A percentile compares a stretch with the other conserved stretches of the same genome.
These are phyloP conservation scores for Xylaria palmicola DNA, from an alignment of 495 filamentous ascomycete genomes.

Conservation along the genomic window DNA sequence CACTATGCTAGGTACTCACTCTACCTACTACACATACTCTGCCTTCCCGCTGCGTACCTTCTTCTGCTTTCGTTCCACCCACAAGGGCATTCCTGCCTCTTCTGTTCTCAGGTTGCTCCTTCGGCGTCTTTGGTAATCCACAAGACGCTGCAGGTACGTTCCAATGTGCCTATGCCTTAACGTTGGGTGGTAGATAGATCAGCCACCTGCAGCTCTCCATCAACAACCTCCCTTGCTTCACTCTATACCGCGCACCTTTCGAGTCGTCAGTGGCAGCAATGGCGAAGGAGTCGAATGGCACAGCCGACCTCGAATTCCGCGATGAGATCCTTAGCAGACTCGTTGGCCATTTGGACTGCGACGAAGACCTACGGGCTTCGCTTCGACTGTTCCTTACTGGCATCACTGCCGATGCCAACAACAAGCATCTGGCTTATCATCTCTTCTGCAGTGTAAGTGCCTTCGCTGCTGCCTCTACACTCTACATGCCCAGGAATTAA, in stretches of 20 bases:
- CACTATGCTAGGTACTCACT: too few species aligned
- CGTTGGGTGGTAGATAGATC: too few species aligned
- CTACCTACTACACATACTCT: too few species aligned
- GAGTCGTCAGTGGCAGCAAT: neutral
- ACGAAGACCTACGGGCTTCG: neutral
- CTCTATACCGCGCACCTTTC: neutral
- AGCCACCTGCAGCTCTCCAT: neutral
- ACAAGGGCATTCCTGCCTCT: too few species aligned
- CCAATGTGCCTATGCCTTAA: too few species aligned
- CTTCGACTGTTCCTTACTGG: neutral
- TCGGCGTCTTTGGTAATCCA: too few species aligned
- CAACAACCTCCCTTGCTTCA: neutral
- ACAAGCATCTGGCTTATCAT: neutral
- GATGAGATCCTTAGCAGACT: constrained; percentile 1
- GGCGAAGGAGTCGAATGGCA: neutral
- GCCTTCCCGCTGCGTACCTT: too few species aligned
- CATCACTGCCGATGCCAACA: neutral
- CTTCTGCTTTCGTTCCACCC: too few species aligned
- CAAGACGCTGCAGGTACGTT: too few species aligned
- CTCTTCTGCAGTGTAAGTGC: constrained; percentile 1
- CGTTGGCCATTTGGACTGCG: neutral
- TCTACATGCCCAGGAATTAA: neutral
- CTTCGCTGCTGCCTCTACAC: too few species aligned
- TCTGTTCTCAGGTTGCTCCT: too few species aligned
- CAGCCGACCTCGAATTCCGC: neutral